Evolutionary conservation across 2,329 filamentous ascomycete genomes (phyloP), one percentile per base, ranked within the genome.

Genomic region (Ceratocystis eucalypticola): DNA sequence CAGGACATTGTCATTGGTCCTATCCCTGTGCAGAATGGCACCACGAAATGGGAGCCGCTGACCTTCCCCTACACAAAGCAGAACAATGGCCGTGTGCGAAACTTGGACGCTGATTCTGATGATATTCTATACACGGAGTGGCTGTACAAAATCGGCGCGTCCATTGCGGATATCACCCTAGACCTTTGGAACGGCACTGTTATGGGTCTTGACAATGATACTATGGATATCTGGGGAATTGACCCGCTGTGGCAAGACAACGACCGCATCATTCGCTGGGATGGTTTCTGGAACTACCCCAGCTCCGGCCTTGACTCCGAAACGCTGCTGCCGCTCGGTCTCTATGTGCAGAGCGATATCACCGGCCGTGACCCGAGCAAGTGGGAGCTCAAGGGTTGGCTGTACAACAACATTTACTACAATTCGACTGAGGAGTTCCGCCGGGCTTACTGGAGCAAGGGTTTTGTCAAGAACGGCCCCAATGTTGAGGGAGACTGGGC

Each of bases 1-100:
- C 76, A 79, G 66, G 78, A 81, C 69, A 80, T 77, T 69, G 78
- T 79, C 74, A 75, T 81, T 33, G 79, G 80, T 0, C 79, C 80
- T 1, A 73, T 82, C 2, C 80, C 80, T 1, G 73, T 80, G 2
- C 72, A 71, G 6, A 64, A 70, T 22, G 69, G 74, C 20, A 79
- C 77, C 4, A 75, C 69, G 17, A 71, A 77, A 30, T 68, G 65
- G 62, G 69, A 75, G 64, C 74, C 75, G 57, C 71, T 79, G 10
- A 75, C 76, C 63, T 79, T 78, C 70, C 72, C 74, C 20, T 78
- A 76, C 72, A 79, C 78, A 70, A 77, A 77, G 4, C 76, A 76
- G 1, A 74, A 71, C 6, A 74, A 75, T 3, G 74, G 75, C 22
- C 70, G 72, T 3, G 71, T 77, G 2, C 71, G 75, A 8, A 73